phyloP scores from a whole-genome alignment of 257 asterid species.

The Hygrophila difformis region DNA sequence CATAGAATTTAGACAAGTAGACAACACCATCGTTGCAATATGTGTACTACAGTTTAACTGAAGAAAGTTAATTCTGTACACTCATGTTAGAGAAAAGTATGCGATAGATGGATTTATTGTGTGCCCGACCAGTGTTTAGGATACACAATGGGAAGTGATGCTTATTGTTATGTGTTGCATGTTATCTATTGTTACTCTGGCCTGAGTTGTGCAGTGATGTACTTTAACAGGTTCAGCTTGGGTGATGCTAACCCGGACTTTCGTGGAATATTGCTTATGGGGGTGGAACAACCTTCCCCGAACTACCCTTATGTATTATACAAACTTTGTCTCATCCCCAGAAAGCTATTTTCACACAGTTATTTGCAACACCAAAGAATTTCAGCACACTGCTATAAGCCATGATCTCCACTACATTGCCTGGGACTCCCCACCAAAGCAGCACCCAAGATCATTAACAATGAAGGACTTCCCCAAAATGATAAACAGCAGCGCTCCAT shows the following conservation, averaged over 20 bases:
- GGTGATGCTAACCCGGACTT: conserved; percentile 82
- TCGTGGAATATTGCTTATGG: conserved; percentile 84
- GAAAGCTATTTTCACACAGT: conserved; percentile 97
- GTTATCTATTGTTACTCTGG: neutral
- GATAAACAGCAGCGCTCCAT: conserved; percentile 92
- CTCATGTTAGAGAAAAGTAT: too few relatives aligned
- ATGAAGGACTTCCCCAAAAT: conserved; percentile 59
- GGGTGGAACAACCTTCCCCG: conserved; percentile 97
- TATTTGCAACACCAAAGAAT: conserved; percentile 76
- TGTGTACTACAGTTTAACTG: too few relatives aligned
- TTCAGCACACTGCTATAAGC: conserved; percentile 59
- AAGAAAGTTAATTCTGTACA: too few relatives aligned
- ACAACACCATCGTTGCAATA: too few relatives aligned
- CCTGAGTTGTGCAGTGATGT: conserved; percentile 4
- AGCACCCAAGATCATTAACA: conserved; percentile 69
- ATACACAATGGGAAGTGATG: too few relatives aligned
- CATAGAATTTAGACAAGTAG: too few relatives aligned
- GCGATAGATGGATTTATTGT: too few relatives aligned
- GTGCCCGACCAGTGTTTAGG: too few relatives aligned
- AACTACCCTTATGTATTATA: conserved; percentile 83
- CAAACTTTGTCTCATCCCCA: conserved; percentile 88
- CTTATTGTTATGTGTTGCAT: neutral
- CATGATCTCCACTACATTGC: conserved; percentile 97
- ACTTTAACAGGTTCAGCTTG: conserved; percentile 81
- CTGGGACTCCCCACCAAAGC: conserved; percentile 98